Base-by-base conservation (phyloP, 2,329 filamentous ascomycete species). In the Aspergillus ruber region DNA sequence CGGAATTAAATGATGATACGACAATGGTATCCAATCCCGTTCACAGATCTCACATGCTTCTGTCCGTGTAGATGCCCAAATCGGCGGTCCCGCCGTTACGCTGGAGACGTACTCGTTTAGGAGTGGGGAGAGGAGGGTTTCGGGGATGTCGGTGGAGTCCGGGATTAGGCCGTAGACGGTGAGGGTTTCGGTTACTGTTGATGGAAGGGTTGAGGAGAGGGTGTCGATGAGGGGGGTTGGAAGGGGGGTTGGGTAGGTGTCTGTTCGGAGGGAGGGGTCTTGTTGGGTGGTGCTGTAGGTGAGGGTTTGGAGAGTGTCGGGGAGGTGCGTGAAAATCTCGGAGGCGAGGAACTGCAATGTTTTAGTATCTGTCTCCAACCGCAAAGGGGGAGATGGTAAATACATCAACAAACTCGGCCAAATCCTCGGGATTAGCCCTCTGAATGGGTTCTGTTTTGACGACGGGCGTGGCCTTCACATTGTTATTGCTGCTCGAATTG, bases 1-100 rank as follows among this genome's bases (percentile, higher is more conserved):
- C n/a, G 89, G 89, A 46, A 95, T 90, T 39, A 95, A 72, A 69
- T 94, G 89, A 62, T 95, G 89, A 63, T 93, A 94, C 1, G 85
- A 87, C 51, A 93, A 68, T 7, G 82, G 81, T 18, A 93, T 80
- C 81, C 86, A 89, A 52, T 82, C 79, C 1, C 88, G 76, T 1
- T 74, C 79, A 64, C 88, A 94, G 20, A 94, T 78, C 70, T 95
- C 89, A 66, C 89, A 95, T 4, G 73, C 76, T 3, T 68, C 63
- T 0, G 73, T 68, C 20, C 79, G 77, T 1, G 84, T 85, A 0
- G 74, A 70, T 1, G 72, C 69, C 58, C 84, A 84, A 6, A 81
- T 73, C 0, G 85, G 84, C 0, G 88, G 87, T 0, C 84, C 71
- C 0, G 81, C 73, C 1, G 78, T 81, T 7, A 77, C 70, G 1